Evolutionary conservation across 129 eudicot species (phyloP).

Genomic region (Heracleum sosnowskyi): DNA sequence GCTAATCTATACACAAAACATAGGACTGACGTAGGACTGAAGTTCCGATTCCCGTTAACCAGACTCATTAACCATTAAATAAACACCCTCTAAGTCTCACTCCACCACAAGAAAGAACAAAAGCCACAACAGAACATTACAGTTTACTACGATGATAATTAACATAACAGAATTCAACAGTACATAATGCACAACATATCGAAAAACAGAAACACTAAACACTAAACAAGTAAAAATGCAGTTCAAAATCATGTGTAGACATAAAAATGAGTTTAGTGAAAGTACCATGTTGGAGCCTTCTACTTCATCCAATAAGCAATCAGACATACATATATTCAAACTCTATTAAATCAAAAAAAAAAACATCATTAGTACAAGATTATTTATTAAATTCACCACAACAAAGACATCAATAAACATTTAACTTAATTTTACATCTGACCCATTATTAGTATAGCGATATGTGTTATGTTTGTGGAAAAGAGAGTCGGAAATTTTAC

Average conservation of each 20-base stretch:
- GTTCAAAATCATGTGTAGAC: background rate
- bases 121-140: background rate
- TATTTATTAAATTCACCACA: background rate
- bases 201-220: background rate
- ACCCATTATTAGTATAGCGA: background rate
- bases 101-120: background rate
- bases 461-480: background rate
- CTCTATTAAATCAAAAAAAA: slow-evolving; percentile 10
- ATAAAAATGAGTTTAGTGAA: background rate
- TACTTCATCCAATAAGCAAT: slow-evolving; percentile 14
- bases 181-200: background rate
- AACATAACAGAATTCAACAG: background rate
- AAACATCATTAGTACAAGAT: background rate
- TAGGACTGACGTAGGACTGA: too few species aligned
- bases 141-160: background rate
- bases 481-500: background rate
- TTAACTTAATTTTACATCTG: background rate
- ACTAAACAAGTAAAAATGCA: background rate
- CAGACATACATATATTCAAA: slow-evolving; percentile 1
- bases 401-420: background rate
- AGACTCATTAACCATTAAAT: too few species aligned
- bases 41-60: too few species aligned
- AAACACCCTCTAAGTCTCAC: background rate
- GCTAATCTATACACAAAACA: too few species aligned
- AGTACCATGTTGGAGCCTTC: slow-evolving; percentile 26